These are phyloP conservation scores for Daldinia bambusicola DNA, from an alignment of 495 filamentous ascomycete genomes.

Conservation along the genomic window DNA sequence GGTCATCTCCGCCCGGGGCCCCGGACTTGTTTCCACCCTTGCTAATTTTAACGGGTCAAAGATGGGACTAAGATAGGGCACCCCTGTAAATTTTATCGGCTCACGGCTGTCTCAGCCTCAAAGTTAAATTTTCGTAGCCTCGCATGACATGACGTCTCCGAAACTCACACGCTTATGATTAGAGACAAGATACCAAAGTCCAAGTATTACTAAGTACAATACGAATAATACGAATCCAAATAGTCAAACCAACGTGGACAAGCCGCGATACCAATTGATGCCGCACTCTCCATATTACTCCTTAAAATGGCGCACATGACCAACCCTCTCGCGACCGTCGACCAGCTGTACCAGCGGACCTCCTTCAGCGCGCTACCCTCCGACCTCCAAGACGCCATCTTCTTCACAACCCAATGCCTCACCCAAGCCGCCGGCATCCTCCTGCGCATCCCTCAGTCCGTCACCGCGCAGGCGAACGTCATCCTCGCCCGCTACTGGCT, in stretches of 20 bases:
- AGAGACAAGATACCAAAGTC: too few species aligned
- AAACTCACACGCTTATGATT: neutral
- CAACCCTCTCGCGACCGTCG: conserved; percentile 85
- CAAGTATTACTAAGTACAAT: too few species aligned
- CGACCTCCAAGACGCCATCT: conserved; percentile 78
- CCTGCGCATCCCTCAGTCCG: conserved; percentile 85
- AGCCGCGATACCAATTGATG: too few species aligned
- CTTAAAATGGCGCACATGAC: conserved; percentile 67
- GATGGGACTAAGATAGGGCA: conserved; percentile 19
- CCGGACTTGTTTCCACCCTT: conserved; percentile 18
- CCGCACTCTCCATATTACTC: neutral
- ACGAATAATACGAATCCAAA: too few species aligned
- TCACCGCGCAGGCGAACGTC: conserved; percentile 90
- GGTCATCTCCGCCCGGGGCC: conserved; percentile 11
- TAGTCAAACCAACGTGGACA: too few species aligned
- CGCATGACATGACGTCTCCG: conserved; percentile 31
- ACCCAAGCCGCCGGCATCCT: conserved; percentile 90
- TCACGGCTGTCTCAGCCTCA: conserved; percentile 34
- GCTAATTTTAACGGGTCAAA: conserved; percentile 17
- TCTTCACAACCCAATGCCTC: conserved; percentile 75
- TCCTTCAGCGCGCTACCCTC: conserved; percentile 73
- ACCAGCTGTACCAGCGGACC: conserved; percentile 70
- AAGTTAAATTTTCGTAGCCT: conserved; percentile 37
- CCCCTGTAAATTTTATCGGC: conserved; percentile 23
- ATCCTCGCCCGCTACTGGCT: conserved; percentile 89